Evolutionary conservation across 2,329 filamentous ascomycete species (phyloP), one percentile per base, ranked within the genome.

Genomic region (Fusarium solani-melongenae): DNA sequence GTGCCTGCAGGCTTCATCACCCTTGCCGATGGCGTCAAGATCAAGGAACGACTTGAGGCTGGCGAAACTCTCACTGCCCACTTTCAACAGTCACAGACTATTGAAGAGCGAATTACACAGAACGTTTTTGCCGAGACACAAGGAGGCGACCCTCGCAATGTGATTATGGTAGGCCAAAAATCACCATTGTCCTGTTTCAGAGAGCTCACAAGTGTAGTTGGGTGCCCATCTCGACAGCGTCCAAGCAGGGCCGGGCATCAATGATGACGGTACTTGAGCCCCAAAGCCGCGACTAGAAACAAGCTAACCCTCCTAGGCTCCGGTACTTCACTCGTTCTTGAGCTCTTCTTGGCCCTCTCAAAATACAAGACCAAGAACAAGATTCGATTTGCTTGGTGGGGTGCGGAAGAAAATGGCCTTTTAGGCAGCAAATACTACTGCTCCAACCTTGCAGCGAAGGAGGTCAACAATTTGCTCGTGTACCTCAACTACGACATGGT

Each of bases 1-100:
- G 74, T 72, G 0, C 74, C 74, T 5, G 62, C 74, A 8, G 74
- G 73, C 0, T 76, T 76, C 4, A 76, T 76, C 2, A 70, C 56
- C 7, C 78, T 82, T 20, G 81, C 70, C 2, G 86, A 87, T 62
- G 86, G 86, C 0, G 58, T 81, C 46, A 81, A 79, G 2, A 79
- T 87, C 33, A 82, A 81, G 53, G 79, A 78, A 14, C 79, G 82
- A 8, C 76, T 88, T 6, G 60, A 79, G 17, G 81, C 78, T 0
- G 85, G 86, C 0, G 84, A 86, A 67, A 71, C 72, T 11, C 34
- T 76, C 2, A 58, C 61, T n/a, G 74, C 73, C 0, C 60, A 72
- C 6, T 76, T 72, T 0, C 73, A 76, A 2, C 71, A 77, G 39
- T 64, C 73, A 53, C 65, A 76, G 33, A 76, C 71, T 15, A 76